Evolutionary conservation across 352 stramenopile genomes (phyloP), one percentile per base, ranked within the genome.

Genomic region (Pilasporangium apinafurcum): DNA sequence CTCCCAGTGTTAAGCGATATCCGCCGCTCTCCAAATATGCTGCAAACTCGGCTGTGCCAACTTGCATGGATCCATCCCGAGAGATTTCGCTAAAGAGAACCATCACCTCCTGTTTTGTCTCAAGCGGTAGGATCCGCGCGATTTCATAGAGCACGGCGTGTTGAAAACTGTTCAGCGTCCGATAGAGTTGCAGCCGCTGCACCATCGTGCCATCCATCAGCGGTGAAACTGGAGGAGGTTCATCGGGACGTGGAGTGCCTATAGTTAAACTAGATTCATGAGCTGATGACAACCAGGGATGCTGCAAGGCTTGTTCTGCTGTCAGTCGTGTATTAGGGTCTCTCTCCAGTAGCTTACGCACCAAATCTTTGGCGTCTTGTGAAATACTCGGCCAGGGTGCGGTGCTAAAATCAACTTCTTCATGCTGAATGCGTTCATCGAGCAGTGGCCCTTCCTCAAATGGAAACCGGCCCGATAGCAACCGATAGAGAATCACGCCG

Each of bases 101-200:
- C 12, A 87, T 31, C 20, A 85, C 42, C 29, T 83, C 59, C 37
- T 83, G 51, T 36, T 84, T 87, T 32, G 62, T 27, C 25, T 65
- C 65, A 12, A 86, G 49, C 21, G 78, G 72, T 24, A 91, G 36
- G 2, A 65, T 37, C 3, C 54, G 56, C 31, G 68, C 65, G 14
- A 91, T 65, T 39, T 88, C 67, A 32, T 59, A 66, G 25, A 91
- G 62, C 34, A 81, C 72, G 10, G 68, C 65, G 32, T 80, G 72
- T 36, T 91, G 78, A 33, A 91, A 62, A 26, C 65, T 68, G 34
- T 82, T 86, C 27, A 86, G 71, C 21, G 72, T 72, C 16, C 78
- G 75, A 44, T 91, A 85, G 13, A 87, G 56, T 32, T 91, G 78
- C 18, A 91, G 50, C 4, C 73, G 68, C 47, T 91, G 78, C 21